Percentiles rank a stretch among this genome's conserved stretches.
These are phyloP conservation scores for Penicillium sp. DNA, from an alignment of 2,329 filamentous ascomycete species.

Conservation along the genomic window DNA sequence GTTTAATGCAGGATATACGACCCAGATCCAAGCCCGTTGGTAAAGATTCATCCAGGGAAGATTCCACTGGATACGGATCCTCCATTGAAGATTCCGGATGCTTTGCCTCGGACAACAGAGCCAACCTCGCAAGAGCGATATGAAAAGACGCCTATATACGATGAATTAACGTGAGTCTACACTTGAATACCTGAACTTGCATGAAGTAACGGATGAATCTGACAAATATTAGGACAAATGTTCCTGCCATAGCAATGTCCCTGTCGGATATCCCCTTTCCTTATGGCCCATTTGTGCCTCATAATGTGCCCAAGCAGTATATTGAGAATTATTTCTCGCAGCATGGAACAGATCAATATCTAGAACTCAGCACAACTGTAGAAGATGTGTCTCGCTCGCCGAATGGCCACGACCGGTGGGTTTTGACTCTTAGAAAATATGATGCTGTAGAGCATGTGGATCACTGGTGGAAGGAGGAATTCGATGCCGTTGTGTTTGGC, in stretches of 20 bases:
- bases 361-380: conserved; percentile 52
- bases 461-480: conserved; percentile 57
- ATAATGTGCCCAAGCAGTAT: conserved; percentile 54
- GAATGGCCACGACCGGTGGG: conserved; percentile 49
- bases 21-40: conserved; percentile 25
- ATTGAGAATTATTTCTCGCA: conserved; percentile 54
- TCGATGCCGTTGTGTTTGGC: conserved; percentile 56
- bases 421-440: conserved; percentile 45
- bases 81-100: conserved; percentile 24
- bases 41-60: conserved; percentile 24
- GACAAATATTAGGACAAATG: conserved; percentile 29
- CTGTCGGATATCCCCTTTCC: conserved; percentile 52
- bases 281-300: conserved; percentile 55
- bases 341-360: conserved; percentile 45
- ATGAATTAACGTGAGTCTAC: conserved; percentile 27
- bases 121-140: conserved; percentile 28
- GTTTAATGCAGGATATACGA: conserved; percentile 31
- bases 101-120: conserved; percentile 22
- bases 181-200: background rate
- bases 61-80: conserved; percentile 30
- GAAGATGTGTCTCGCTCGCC: conserved; percentile 53
- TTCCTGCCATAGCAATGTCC: conserved; percentile 37
- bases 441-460: conserved; percentile 34
- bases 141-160: conserved; percentile 33
- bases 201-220: background rate